phyloP scores from a whole-genome alignment of 2,329 filamentous ascomycete species.

The Lachnellula willkommii region DNA sequence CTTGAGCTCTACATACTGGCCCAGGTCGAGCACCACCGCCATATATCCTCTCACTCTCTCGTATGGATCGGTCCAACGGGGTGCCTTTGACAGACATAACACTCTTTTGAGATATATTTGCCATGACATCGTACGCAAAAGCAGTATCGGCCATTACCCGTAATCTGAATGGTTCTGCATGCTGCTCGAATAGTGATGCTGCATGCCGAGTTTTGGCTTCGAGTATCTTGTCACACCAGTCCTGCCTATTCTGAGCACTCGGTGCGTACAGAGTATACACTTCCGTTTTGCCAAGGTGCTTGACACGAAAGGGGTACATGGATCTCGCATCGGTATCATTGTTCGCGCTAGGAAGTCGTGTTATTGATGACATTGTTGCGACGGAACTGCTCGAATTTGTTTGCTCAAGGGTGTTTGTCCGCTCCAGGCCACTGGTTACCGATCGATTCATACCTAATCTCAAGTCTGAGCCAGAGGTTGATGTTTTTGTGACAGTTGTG shows the following conservation, averaged over 20 bases:
- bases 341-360: slow-evolving; percentile 41
- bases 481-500: slow-evolving; percentile 52
- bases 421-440: slow-evolving; percentile 32
- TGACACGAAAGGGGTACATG: slow-evolving; percentile 91
- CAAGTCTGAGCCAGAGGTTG: slow-evolving; percentile 53
- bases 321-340: slow-evolving; percentile 39
- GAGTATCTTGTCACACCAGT: slow-evolving; percentile 92
- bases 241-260: slow-evolving; percentile 65
- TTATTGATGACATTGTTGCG: slow-evolving; percentile 42
- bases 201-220: slow-evolving; percentile 94
- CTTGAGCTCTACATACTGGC: slow-evolving; percentile 75
- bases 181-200: slow-evolving; percentile 80
- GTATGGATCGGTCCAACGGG: slow-evolving; percentile 83
- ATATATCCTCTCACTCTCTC: slow-evolving; percentile 77
- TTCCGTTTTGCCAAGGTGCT: slow-evolving; percentile 83
- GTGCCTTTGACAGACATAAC: slow-evolving; percentile 81
- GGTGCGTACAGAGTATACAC: slow-evolving; percentile 87
- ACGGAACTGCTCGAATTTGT: slow-evolving; percentile 62
- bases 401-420: slow-evolving; percentile 61
- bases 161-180: slow-evolving; percentile 90
- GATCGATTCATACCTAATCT: slow-evolving; percentile 42
- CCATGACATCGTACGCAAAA: slow-evolving; percentile 70
- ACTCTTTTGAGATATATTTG: slow-evolving; percentile 53
- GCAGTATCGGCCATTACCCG: slow-evolving; percentile 88
- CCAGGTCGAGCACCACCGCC: slow-evolving; percentile 64